phyloP scores from a whole-genome alignment of 768 basidiomycete species.

The Megacollybia marginata region DNA sequence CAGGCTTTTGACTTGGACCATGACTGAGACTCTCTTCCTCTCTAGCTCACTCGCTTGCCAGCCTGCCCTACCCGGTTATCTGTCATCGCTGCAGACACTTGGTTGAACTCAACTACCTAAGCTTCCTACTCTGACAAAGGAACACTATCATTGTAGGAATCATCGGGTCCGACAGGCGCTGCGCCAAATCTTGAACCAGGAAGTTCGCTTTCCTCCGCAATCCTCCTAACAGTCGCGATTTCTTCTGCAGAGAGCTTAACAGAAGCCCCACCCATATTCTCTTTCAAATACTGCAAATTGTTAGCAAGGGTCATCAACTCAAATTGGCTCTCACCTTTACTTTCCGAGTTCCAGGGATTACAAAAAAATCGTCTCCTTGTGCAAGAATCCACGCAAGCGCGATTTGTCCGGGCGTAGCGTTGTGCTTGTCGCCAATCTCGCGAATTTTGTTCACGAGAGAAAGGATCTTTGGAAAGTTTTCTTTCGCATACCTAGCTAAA shows the following conservation, averaged over 20 bases:
- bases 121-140: not conserved
- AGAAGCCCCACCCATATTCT: constrained; percentile 31
- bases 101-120: too few relatives aligned
- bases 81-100: too few relatives aligned
- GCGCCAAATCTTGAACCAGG: constrained; percentile 1
- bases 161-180: too few relatives aligned
- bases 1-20: too few relatives aligned
- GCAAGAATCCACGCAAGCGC: constrained; percentile 43
- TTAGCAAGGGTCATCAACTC: constrained; percentile 1
- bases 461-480: constrained; percentile 42
- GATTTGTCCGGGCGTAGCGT: constrained; percentile 38
- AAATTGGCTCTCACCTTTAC: not conserved
- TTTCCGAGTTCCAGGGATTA: constrained; percentile 37
- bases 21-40: too few relatives aligned
- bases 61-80: too few relatives aligned
- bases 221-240: constrained; percentile 24
- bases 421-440: constrained; percentile 28
- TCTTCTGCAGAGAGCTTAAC: constrained; percentile 29
- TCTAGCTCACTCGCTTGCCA: too few relatives aligned
- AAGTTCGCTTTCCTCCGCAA: constrained; percentile 19
- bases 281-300: constrained; percentile 29
- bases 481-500: not conserved
- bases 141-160: not conserved
- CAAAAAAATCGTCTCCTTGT: constrained; percentile 33
- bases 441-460: constrained; percentile 32